Conservation (phyloP, 148 eudicot genomes). For the Rhododendron griersonianum region DNA sequence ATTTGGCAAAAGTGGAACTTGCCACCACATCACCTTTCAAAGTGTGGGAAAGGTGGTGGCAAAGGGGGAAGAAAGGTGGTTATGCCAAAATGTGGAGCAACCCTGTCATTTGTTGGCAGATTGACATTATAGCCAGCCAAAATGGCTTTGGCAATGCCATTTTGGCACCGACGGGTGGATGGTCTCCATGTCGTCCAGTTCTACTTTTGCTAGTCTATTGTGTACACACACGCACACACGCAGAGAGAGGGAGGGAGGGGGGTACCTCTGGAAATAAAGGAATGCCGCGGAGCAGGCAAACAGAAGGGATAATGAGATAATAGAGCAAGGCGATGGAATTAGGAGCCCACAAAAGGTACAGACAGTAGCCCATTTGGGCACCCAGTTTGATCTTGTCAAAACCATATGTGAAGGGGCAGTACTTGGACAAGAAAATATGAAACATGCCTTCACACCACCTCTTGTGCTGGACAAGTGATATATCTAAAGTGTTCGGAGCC, state of each 20-base stretch:
- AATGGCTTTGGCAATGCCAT: not conserved
- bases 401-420: conserved; percentile 39
- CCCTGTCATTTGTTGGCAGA: no score
- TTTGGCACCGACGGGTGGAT: not conserved
- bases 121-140: not conserved
- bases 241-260: not conserved
- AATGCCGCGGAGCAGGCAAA: conserved; percentile 25
- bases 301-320: conserved; percentile 28
- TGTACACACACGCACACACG: not conserved
- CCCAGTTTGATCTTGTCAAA: conserved; percentile 32
- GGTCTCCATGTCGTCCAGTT: not conserved
- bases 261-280: conserved; percentile 40
- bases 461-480: conserved; percentile 33
- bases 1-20: no score
- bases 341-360: conserved; percentile 39
- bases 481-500: conserved; percentile 30
- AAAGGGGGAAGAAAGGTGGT: no score
- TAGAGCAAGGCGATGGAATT: conserved; percentile 27
- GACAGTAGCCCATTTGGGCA: conserved; percentile 43
- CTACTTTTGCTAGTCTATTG: not conserved
- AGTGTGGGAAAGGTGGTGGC: no score
- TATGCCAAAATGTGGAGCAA: no score
- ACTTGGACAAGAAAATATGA: conserved; percentile 38
- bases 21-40: no score
- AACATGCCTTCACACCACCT: conserved; percentile 47